These are phyloP conservation scores for Trametes sanguinea DNA, from an alignment of 768 basidiomycete species.

Conservation along the genomic window DNA sequence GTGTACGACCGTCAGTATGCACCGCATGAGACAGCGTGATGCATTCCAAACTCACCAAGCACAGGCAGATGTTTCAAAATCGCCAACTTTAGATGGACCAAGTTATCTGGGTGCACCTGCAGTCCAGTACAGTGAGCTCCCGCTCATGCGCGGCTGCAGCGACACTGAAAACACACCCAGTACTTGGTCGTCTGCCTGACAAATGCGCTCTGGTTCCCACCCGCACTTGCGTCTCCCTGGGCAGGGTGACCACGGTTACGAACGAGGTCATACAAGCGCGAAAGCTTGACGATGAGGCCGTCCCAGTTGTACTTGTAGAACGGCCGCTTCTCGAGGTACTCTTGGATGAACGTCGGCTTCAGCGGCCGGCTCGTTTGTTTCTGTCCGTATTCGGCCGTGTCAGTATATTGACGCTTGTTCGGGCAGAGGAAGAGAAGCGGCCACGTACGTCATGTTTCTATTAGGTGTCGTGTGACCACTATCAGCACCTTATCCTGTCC, in stretches of 20 bases:
- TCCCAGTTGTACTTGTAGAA: constrained; percentile 99
- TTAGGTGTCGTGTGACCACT: constrained; percentile 10
- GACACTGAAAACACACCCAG: constrained; percentile 59
- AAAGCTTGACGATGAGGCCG: constrained; percentile 92
- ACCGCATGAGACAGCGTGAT: too few species aligned
- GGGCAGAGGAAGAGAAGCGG: background rate
- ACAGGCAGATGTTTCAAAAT: constrained; percentile 93
- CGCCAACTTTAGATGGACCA: constrained; percentile 56
- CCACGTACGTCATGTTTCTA: constrained; percentile 89
- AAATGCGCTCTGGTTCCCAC: constrained; percentile 95
- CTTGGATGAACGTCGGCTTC: constrained; percentile 85
- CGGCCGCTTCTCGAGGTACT: constrained; percentile 90
- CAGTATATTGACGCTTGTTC: too few species aligned
- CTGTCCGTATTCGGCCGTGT: constrained; percentile 40
- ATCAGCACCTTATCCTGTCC: background rate
- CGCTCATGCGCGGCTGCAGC: too few species aligned
- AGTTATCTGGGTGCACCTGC: constrained; percentile 36
- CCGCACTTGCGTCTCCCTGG: constrained; percentile 90
- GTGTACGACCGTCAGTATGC: constrained; percentile 58
- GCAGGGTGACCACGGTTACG: constrained; percentile 94
- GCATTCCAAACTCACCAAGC: constrained; percentile 57
- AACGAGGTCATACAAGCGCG: constrained; percentile 92
- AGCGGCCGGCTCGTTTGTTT: constrained; percentile 89
- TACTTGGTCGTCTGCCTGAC: constrained; percentile 99
- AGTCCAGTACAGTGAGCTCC: background rate